Evolutionary conservation across 371 early-diverging fungal genomes (phyloP).

Genomic region (Dichotomocladium elegans): DNA sequence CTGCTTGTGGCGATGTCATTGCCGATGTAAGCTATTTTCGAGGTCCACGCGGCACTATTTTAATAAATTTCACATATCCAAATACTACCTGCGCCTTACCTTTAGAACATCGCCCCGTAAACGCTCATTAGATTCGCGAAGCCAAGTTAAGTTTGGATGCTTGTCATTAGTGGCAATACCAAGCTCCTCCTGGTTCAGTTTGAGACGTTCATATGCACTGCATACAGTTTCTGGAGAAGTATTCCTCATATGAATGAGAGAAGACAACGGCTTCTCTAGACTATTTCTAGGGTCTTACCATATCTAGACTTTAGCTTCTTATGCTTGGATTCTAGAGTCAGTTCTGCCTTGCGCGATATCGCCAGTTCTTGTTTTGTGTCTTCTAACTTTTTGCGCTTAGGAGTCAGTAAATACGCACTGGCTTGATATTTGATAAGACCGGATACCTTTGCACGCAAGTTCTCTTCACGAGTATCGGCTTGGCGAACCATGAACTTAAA

Average conservation of each 20-base stretch:
- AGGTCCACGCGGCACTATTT: neutral
- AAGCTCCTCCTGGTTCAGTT: slow-evolving; percentile 24
- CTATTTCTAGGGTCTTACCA: too few relatives aligned
- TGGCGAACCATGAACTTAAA: slow-evolving; percentile 42
- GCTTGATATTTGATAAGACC: neutral
- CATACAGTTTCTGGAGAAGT: slow-evolving; percentile 28
- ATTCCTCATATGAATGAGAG: too few relatives aligned
- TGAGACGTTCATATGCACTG: slow-evolving; percentile 25
- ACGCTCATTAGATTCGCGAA: slow-evolving; percentile 39
- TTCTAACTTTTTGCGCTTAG: slow-evolving; percentile 23
- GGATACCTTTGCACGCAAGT: slow-evolving; percentile 29
- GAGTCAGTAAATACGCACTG: neutral
- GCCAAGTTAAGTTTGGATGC: slow-evolving; percentile 23
- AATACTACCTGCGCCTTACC: slow-evolving; percentile 12
- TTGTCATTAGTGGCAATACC: slow-evolving; percentile 8
- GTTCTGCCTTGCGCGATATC: slow-evolving; percentile 30
- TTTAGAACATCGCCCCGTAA: slow-evolving; percentile 36
- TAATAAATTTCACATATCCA: neutral
- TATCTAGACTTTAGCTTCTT: slow-evolving; percentile 38
- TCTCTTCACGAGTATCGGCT: slow-evolving; percentile 42
- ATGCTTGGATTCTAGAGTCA: slow-evolving; percentile 38
- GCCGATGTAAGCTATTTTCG: slow-evolving; percentile 20
- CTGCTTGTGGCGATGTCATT: neutral
- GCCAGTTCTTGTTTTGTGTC: slow-evolving; percentile 44
- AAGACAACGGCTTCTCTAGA: too few relatives aligned